Evolutionary conservation across 2,329 filamentous ascomycete species (phyloP), one percentile per base, ranked within the genome.

Genomic region (Emmonsia crescens): DNA sequence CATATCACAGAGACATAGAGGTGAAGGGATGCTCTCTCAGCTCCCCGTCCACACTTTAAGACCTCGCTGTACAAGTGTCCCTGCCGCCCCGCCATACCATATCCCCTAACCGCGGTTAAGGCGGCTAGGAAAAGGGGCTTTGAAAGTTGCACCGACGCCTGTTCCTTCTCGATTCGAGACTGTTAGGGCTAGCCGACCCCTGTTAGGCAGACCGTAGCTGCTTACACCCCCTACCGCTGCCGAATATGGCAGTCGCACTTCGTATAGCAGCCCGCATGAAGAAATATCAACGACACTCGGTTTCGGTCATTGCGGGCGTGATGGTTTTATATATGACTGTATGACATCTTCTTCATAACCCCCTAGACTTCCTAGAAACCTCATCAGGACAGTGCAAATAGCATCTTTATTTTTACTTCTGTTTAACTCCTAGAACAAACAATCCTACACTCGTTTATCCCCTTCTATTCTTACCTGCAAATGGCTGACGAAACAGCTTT

Each of bases 401-500:
- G 2, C 21, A 49, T 10, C 12, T 27, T 4, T 29, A 27, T 29
- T 27, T 14, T 14, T 49, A 49, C 42, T 49, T 49, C 46, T 14
- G 27, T 24, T 48, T 27, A 4, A 27, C 27, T n/a, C 29, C 6
- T 33, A 16, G 16, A 33, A 52, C 16, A 6, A 19, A 21, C 12
- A 19, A 29, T 33, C 29, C 5, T n/a, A 31, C 12, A 12, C 24
- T 49, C 21, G 29, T 52, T 54, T 33, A 54, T 16, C 14, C 33
- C 1, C 0, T 16, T 21, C 21, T 24, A 36, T 51, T 24, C 21
- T 19, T 33, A 62, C 14, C 10, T 48, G 29, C 27, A 10, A 24
- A 65, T 65, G 64, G 57, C 61, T 2, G 60, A 63, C 29, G 14
- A 62, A 24, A 24, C 57, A 24, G 68, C 71, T 24, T 69, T 78